Conservation (phyloP, 139 green algal genomes). For the Gonium pectorale region DNA sequence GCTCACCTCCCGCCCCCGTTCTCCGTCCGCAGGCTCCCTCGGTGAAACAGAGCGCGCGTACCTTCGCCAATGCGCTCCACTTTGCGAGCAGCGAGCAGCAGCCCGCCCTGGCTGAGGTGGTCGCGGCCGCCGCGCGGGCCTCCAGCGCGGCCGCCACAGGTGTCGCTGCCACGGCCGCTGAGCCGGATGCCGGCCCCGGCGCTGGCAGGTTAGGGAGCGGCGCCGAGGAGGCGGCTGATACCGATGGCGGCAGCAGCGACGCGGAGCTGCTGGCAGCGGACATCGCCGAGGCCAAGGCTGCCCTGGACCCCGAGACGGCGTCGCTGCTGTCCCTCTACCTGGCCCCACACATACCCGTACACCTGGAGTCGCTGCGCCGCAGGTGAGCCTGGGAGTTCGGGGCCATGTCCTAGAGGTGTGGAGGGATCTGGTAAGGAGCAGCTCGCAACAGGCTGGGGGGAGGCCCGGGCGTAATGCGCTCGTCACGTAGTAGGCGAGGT, state of each 20-base stretch:
- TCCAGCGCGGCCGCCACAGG: background rate
- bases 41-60: background rate
- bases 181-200: no score
- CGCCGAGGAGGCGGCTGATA: no score
- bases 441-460: no score
- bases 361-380: constrained; percentile 15
- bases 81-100: constrained; percentile 17
- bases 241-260: background rate
- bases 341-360: constrained; percentile 39
- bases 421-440: no score
- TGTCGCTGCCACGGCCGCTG: no score
- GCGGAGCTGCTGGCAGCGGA: background rate
- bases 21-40: constrained; percentile 15
- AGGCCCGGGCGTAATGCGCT: no score
- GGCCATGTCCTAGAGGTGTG: background rate
- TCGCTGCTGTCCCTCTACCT: constrained; percentile 34
- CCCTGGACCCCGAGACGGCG: constrained; percentile 1
- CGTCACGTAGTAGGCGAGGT: no score
- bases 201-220: no score
- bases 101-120: no score
- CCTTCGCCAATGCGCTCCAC: constrained; percentile 36
- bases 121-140: no score
- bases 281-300: background rate
- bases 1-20: no score
- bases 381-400: background rate